phyloP scores from a whole-genome alignment of 2,329 filamentous ascomycete species.

The Pseudovirgaria hyperparasitica region DNA sequence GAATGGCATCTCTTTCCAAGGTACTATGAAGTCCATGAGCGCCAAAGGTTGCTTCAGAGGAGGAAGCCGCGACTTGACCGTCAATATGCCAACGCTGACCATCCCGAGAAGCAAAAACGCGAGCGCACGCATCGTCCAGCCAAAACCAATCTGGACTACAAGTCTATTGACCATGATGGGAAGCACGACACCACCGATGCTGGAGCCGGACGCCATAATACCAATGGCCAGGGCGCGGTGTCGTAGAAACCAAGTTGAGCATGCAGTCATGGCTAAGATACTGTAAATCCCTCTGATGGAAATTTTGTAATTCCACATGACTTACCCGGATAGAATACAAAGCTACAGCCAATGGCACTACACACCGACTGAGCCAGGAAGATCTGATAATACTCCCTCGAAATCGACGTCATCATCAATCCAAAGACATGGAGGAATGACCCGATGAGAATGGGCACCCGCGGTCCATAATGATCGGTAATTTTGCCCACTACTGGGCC shows the following conservation, averaged over 20 bases:
- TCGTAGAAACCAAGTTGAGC: constrained; percentile 31
- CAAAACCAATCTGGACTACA: constrained; percentile 43
- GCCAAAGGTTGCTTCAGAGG: constrained; percentile 15
- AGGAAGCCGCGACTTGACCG: constrained; percentile 34
- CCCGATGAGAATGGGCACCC: constrained; percentile 37
- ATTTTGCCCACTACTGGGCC: constrained; percentile 46
- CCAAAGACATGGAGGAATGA: constrained; percentile 44
- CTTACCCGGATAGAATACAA: constrained; percentile 32
- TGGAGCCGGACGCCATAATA: constrained; percentile 29
- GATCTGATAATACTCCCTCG: constrained; percentile 40
- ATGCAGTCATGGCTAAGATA: constrained; percentile 40
- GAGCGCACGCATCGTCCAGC: constrained; percentile 47
- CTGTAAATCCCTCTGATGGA: constrained; percentile 24
- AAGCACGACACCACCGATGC: constrained; percentile 32
- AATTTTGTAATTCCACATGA: constrained; percentile 29
- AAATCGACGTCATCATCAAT: constrained; percentile 50
- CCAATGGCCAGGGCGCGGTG: constrained; percentile 39
- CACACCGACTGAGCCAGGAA: constrained; percentile 42
- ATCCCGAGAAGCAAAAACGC: constrained; percentile 42
- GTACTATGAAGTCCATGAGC: constrained; percentile 14
- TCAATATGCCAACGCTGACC: constrained; percentile 36
- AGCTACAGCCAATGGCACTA: constrained; percentile 32
- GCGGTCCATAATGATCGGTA: constrained; percentile 36
- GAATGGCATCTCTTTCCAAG: constrained; percentile 14
- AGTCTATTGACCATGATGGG: constrained; percentile 40